phyloP scores from a whole-genome alignment of 768 basidiomycete species.

The Amanita brunnescens region DNA sequence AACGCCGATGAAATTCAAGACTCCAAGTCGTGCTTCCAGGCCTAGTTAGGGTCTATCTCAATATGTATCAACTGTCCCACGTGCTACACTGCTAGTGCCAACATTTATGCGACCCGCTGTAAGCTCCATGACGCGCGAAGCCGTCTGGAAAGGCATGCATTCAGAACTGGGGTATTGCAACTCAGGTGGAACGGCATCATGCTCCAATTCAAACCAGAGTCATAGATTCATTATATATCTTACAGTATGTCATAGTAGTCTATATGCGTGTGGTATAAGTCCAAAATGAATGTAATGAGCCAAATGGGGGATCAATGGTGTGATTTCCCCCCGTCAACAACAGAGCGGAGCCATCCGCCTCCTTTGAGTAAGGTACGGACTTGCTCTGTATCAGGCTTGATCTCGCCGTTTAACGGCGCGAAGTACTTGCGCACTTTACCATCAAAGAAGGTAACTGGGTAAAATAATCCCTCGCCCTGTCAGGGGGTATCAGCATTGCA shows the following conservation, averaged over 20 bases:
- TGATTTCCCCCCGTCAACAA: constrained; percentile 11
- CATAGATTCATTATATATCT: neutral
- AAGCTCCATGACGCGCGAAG: no score
- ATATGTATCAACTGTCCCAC: no score
- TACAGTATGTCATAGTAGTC: neutral
- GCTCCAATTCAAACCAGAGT: no score
- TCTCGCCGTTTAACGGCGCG: constrained; percentile 56
- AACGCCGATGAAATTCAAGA: no score
- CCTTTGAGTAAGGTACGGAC: constrained; percentile 38
- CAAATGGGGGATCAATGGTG: neutral
- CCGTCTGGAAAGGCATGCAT: no score
- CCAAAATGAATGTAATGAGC: neutral
- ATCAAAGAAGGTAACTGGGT: constrained; percentile 39
- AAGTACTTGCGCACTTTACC: constrained; percentile 48
- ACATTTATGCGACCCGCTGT: no score
- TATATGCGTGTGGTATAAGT: neutral
- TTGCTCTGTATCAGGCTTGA: constrained; percentile 48
- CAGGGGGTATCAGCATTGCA: neutral
- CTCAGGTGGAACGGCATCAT: no score
- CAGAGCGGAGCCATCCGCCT: constrained; percentile 35
- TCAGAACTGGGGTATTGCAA: no score
- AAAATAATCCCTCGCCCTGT: constrained; percentile 44
- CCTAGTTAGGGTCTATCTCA: no score
- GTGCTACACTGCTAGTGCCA: no score
- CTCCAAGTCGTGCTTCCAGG: no score